phyloP scores from a whole-genome alignment of 768 basidiomycete species.

The Clavaria fumosa region DNA sequence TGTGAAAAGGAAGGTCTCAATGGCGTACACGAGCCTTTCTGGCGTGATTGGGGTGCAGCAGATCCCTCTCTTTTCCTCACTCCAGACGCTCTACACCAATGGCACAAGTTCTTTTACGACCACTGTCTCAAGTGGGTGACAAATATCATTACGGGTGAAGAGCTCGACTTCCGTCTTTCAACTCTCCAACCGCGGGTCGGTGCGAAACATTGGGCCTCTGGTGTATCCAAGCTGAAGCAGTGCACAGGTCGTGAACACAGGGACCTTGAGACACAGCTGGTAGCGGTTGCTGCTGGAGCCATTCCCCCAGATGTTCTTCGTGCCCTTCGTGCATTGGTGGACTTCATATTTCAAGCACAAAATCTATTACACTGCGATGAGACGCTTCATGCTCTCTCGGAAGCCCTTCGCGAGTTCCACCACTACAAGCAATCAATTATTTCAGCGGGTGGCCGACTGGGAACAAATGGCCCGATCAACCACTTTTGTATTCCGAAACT shows the following conservation, averaged over 20 bases:
- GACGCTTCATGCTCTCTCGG: conserved; percentile 9
- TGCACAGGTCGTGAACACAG: conserved; percentile 26
- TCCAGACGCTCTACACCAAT: too few relatives aligned
- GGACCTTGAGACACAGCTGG: conserved; percentile 21
- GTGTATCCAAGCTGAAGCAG: conserved; percentile 26
- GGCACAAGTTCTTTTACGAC: too few relatives aligned
- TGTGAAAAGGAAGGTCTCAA: conserved; percentile 15
- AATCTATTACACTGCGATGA: conserved; percentile 14
- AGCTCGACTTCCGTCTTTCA: conserved; percentile 20
- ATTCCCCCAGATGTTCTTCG: conserved; percentile 17
- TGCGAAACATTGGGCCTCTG: conserved; percentile 23
- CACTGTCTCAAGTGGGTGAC: conserved; percentile 22
- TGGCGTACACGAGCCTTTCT: conserved; percentile 23
- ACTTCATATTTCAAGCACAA: conserved; percentile 25
- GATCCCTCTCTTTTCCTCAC: conserved; percentile 21
- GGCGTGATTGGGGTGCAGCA: conserved; percentile 21
- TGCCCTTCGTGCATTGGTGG: conserved; percentile 21
- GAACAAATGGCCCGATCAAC: conserved; percentile 15
- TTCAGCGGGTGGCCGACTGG: conserved; percentile 14
- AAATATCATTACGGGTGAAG: conserved; percentile 25
- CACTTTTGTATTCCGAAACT: conserved; percentile 30
- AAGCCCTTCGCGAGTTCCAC: conserved; percentile 19
- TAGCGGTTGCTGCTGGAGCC: conserved; percentile 22
- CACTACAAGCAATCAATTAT: conserved; percentile 21
- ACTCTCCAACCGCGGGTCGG: conserved; percentile 23